Base-by-base conservation (phyloP, 148 eudicot genomes). In the Amaranthus hypochondriacus region DNA sequence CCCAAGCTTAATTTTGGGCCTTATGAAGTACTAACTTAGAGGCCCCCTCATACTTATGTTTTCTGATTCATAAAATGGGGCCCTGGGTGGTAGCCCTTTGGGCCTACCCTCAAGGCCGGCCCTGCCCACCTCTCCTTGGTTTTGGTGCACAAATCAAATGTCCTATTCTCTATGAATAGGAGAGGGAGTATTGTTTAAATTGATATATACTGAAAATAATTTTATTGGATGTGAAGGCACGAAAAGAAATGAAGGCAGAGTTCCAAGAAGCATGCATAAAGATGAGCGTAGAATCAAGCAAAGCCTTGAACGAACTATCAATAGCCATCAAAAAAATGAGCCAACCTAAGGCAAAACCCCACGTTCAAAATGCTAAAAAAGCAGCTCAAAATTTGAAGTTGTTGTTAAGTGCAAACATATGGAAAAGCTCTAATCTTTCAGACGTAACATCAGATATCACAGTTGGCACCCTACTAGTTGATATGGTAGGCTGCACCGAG, bases 261-360 rank as follows among this genome's bases (percentile, higher is more conserved):
- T 73, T 89, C 49, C 75, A 81, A 78, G 88, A 89, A 55, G 51
- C 84, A 0, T 88, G 90, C 83, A 81, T 42, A 13, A 86, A 82
- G 54, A 79, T 92, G 80, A 85, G 88, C 75, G 56, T 75, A 5
- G 90, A 87, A 69, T 78, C 81, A 44, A 78, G 90, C 69, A 56
- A 69, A 11, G 92, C 89, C 2, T 13, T 89, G 15, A 87, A 83
- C 54, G 84, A 89, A 78, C 51, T 92, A 7, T 74, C 92, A 6
- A 4, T 63, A 15, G 72, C 86, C n/a, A 81, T 92, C 39, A 78
- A 74, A 60, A 80, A 68, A 70, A 86, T 87, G 88, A 82, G 65
- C 0, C 48, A 74, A 39, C 75, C 89, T 15, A 21, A 81, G 42
- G 68, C 78, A 6, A 73, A 74, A 54, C 7, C 68, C 39, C 89